Conservation (phyloP, 768 basidiomycete species). For the Trametes coccinea region DNA sequence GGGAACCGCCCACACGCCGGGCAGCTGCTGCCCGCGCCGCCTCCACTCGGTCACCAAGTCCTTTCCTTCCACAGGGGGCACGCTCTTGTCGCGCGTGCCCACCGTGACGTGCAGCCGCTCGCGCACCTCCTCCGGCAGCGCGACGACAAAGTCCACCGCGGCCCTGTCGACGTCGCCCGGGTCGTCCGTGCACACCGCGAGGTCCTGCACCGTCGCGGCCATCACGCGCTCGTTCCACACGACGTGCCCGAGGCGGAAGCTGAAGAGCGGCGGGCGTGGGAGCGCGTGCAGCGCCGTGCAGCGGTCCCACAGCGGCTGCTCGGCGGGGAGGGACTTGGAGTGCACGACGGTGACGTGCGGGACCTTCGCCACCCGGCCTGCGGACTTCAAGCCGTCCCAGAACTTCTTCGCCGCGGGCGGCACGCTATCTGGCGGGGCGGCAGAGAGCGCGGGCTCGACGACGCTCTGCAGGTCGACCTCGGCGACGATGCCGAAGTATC, state of each 20-base stretch:
- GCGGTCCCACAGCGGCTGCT: constrained; percentile 46
- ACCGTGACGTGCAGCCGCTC: constrained; percentile 81
- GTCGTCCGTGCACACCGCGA: constrained; percentile 40
- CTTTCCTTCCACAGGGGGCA: constrained; percentile 71
- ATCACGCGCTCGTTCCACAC: constrained; percentile 81
- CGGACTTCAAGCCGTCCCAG: constrained; percentile 48
- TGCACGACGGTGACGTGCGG: constrained; percentile 94
- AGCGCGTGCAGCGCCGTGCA: constrained; percentile 48
- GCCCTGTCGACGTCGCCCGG: constrained; percentile 36
- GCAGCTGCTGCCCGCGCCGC: constrained; percentile 25
- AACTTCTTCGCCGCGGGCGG: constrained; percentile 39
- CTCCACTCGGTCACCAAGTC: constrained; percentile 58
- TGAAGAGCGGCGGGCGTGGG: constrained; percentile 52
- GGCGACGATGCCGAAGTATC: constrained; percentile 80
- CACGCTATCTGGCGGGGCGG: constrained; percentile 34
- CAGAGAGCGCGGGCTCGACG: constrained; percentile 45
- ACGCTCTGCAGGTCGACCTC: constrained; percentile 63
- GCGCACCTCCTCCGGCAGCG: constrained; percentile 48
- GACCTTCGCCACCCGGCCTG: constrained; percentile 49
- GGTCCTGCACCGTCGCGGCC: constrained; percentile 69
- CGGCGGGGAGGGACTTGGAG: constrained; percentile 42
- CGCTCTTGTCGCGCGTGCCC: constrained; percentile 56
- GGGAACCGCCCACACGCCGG: constrained; percentile 21
- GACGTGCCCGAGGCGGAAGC: constrained; percentile 58
- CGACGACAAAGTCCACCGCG: constrained; percentile 48